A percentile compares a stretch with the other conserved stretches of the same genome.
Conservation (phyloP, 257 asterid species). For the Lycium ferocissimum region DNA sequence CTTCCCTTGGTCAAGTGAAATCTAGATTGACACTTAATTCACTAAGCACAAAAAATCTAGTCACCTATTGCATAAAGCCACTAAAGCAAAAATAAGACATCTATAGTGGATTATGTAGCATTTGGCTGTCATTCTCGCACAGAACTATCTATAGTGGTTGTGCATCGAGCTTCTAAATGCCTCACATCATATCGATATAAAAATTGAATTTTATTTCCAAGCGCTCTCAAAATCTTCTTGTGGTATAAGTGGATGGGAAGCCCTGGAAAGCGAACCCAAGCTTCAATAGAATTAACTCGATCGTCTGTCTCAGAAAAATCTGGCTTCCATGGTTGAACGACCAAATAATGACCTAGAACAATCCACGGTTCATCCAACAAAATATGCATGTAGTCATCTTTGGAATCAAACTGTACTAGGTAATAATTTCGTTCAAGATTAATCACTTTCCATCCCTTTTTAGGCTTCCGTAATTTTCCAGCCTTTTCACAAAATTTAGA, state of each 20-base stretch:
- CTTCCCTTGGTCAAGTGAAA: slow-evolving; percentile 2
- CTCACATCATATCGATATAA: background rate
- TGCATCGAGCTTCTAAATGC: background rate
- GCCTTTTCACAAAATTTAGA: no score
- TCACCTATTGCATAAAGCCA: background rate
- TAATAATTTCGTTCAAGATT: no score
- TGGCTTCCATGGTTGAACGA: no score
- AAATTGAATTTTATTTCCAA: background rate
- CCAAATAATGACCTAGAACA: no score
- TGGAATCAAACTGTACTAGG: no score
- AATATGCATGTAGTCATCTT: no score
- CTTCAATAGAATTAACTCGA: background rate
- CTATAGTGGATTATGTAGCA: background rate
- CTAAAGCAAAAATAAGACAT: slow-evolving; percentile 15
- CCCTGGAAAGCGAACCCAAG: background rate
- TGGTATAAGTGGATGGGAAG: no score
- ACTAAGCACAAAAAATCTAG: background rate
- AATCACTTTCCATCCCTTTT: no score
- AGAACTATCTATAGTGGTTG: background rate
- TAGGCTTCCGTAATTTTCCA: no score
- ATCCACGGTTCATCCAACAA: no score
- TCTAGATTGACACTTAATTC: background rate
- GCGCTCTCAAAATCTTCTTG: no score
- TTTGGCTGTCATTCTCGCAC: background rate
- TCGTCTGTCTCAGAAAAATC: no score